A percentile compares a stretch with the other conserved stretches of the same genome.
These are phyloP conservation scores for Globisporangium spiculum DNA, from an alignment of 352 stramenopile species.

Conservation along the genomic window DNA sequence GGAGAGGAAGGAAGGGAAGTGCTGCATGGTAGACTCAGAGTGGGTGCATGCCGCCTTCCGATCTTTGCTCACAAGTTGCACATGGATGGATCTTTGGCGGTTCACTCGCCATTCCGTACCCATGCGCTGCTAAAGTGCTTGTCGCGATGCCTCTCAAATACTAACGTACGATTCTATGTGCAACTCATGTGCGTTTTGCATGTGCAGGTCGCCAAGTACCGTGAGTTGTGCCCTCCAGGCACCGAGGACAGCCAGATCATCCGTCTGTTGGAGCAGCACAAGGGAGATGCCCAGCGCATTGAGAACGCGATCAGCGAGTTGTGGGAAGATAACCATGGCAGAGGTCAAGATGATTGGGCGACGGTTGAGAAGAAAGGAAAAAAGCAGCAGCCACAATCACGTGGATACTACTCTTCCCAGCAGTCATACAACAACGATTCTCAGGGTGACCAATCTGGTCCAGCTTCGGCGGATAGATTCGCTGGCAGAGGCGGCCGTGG, in stretches of 20 bases:
- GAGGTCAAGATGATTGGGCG: constrained; percentile 66
- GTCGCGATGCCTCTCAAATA: not conserved
- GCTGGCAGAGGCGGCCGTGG: constrained; percentile 32
- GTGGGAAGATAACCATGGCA: constrained; percentile 77
- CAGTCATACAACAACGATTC: constrained; percentile 36
- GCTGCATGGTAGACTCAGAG: not conserved
- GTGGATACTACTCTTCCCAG: constrained; percentile 25
- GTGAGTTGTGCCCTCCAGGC: constrained; percentile 77
- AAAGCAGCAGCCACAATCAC: constrained; percentile 34
- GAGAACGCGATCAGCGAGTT: constrained; percentile 78
- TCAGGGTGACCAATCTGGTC: constrained; percentile 26
- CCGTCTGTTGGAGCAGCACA: constrained; percentile 63
- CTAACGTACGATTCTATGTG: constrained; percentile 1
- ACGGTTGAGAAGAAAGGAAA: constrained; percentile 77
- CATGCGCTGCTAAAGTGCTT: not conserved
- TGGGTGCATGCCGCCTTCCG: not conserved
- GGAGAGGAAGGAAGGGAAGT: not conserved
- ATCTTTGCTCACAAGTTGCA: constrained; percentile 5
- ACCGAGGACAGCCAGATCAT: constrained; percentile 75
- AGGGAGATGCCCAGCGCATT: constrained; percentile 69
- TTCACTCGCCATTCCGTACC: not conserved
- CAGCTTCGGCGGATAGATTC: constrained; percentile 33
- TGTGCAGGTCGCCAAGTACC: constrained; percentile 68
- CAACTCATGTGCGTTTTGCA: not conserved
- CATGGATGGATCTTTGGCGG: constrained; percentile 2